Base-by-base conservation (phyloP, 2,329 filamentous ascomycete genomes). In the Trichothecium roseum region DNA sequence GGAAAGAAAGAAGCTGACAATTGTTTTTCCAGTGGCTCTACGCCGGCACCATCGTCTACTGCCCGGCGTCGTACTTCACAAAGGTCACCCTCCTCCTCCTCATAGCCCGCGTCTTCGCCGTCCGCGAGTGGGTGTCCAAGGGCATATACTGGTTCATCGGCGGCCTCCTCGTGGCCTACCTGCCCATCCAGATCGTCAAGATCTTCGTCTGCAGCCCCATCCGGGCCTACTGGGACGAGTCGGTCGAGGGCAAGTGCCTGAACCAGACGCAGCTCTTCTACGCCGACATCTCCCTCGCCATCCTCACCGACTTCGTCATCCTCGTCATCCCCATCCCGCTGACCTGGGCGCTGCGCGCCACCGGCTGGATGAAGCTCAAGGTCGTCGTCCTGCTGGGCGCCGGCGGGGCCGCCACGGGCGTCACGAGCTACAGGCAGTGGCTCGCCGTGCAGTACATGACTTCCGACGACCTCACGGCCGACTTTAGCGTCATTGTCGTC, bases 21-120 rank as follows among this genome's bases (percentile, higher is more conserved):
- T n/a, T n/a, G n/a, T n/a, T 26, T 16, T 14, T 2, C 18, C 28
- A 49, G 51, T 49, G 49, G 51, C 38, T 52, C 5, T 51, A 55
- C 27, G 50, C 45, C 12, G 45, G 48, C 28, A 45, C 47, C 13
- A 35, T 56, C 18, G 18, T 50, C 7, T 56, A 55, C 36, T 49
- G 46, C 12, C 51, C 52, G 12, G 43, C 50, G 4, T 45, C 53
- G 3, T 56, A 44, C 35, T 46, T 48, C 33, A 51, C 47, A 15
- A 56, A 58, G 38, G 40, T 49, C n/a, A 53, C 55, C 6, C 44
- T 54, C n/a, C 42, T 54, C 26, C 41, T 59, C 8, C 40, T 57
- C 32, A 52, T 54, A 13, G 50, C 51, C 5, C 46, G 54, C 15
- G 47, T 57, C 10, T 57, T 55, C 31, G 37, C 50, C 8, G 40